Base-by-base conservation (phyloP, 441 rosid genomes). In the Gossypium davidsonii region DNA sequence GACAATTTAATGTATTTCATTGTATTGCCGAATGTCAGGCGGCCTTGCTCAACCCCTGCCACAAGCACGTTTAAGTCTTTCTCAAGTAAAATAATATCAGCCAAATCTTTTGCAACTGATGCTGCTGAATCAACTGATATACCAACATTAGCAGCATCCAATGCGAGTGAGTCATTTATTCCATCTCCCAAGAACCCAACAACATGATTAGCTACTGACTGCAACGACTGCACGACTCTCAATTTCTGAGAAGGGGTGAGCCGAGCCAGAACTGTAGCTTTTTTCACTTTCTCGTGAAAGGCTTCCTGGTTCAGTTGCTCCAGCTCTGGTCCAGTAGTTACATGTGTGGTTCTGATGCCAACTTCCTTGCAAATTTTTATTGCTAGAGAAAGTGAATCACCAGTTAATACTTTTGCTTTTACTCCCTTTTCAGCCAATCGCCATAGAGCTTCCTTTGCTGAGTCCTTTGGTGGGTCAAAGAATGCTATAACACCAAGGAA, bases 361-460 rank as follows among this genome's bases (percentile, higher is more conserved):
- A 90, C 91, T 86, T 90, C 92, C 70, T 85, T 72, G 78, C 95
- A 90, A 44, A 90, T 84, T 73, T 80, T 83, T 68, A 83, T 71
- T 25, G 92, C 91, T 34, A 88, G 84, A 20, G 91, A 81, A 53
- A 83, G 84, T n/a, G 92, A 88, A 56, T 90, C 95, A 6, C 95
- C 92, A 0, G 95, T 90, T 74, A 88, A 77, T 46, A 90, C 89
- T 78, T 90, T 88, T 20, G 91, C 92, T 77, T 87, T 84, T 37
- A 90, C 95, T 77, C 95, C 95, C 79, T 83, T 90, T 83, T 88
- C 89, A 2, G 91, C 92, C 46, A 90, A 71, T 76, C 83, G 78
- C 91, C 92, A 84, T 9, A 88, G 82, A 67, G 95, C 95, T 78
- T 90, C 85, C 89, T 88, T 88, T 51, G 95, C 95, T 0, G 90